These are phyloP conservation scores for Kodamaea anthophila DNA, from an alignment of 1,139 yeast species.

Conservation along the genomic window DNA sequence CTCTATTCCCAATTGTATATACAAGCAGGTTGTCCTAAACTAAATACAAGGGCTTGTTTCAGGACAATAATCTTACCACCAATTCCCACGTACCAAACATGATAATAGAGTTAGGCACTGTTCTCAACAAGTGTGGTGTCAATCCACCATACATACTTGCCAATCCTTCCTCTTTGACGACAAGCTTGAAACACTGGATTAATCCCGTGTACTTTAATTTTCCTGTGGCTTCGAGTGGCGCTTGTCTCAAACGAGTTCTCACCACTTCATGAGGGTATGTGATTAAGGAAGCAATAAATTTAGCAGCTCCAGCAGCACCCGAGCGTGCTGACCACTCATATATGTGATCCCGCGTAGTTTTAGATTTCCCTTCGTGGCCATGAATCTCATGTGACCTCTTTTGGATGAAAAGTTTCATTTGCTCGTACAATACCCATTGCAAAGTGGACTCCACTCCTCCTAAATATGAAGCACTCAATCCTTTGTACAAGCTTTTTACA, in stretches of 20 bases:
- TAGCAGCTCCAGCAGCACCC: conserved; percentile 97
- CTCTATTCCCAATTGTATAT: conserved; percentile 4
- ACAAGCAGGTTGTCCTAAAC: conserved; percentile 1
- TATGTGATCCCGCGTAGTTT: conserved; percentile 57
- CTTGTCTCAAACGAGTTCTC: conserved; percentile 91
- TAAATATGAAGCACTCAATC: conserved; percentile 87
- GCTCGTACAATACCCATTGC: conserved; percentile 97
- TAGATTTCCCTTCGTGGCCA: conserved; percentile 34
- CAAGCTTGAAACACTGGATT: conserved; percentile 75
- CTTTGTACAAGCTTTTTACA: conserved; percentile 70
- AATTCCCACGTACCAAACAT: conserved; percentile 99
- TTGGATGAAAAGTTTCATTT: conserved; percentile 72
- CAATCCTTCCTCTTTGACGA: conserved; percentile 86
- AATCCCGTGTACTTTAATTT: conserved; percentile 85
- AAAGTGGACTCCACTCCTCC: conserved; percentile 92
- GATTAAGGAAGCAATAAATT: conserved; percentile 82
- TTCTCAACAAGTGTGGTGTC: conserved; percentile 92
- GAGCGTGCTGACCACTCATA: conserved; percentile 94
- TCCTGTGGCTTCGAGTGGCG: conserved; percentile 72
- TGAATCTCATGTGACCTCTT: conserved; percentile 48
- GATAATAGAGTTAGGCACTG: conserved; percentile 95
- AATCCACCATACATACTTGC: conserved; percentile 95
- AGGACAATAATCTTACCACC: conserved; percentile 64
- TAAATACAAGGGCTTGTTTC: conserved; percentile 3
- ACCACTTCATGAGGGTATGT: conserved; percentile 98